These are phyloP conservation scores for Gorgonomyces haynaldii DNA, from an alignment of 192 early-diverging fungal species.

Conservation along the genomic window DNA sequence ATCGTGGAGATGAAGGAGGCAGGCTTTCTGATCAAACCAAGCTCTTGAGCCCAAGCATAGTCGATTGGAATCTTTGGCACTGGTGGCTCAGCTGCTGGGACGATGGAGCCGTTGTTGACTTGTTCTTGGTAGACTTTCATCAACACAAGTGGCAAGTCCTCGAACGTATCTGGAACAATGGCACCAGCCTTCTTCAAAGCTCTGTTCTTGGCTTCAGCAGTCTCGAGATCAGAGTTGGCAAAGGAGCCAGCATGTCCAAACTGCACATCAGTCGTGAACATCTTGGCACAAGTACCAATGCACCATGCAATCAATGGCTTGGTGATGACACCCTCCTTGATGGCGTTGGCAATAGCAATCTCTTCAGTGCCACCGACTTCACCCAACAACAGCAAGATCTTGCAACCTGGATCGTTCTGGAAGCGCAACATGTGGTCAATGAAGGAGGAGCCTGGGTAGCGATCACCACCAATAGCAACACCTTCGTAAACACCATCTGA, in stretches of 20 bases:
- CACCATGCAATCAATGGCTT: constrained; percentile 99
- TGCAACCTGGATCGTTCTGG: constrained; percentile 82
- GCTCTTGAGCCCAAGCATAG: constrained; percentile 98
- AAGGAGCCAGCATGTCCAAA: constrained; percentile 97
- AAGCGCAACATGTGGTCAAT: constrained; percentile 95
- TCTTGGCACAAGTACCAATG: constrained; percentile 97
- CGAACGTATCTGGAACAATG: constrained; percentile 91
- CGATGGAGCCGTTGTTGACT: constrained; percentile 58
- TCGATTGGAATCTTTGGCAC: constrained; percentile 97
- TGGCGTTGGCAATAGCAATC: constrained; percentile 85
- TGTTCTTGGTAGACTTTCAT: constrained; percentile 66
- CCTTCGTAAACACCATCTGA: constrained; percentile 98
- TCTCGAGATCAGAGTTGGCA: constrained; percentile 92
- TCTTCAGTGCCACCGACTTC: constrained; percentile 98
- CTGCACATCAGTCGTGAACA: constrained; percentile 97
- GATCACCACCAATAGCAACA: constrained; percentile 96
- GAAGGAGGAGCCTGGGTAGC: constrained; percentile 96
- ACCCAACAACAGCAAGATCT: constrained; percentile 90
- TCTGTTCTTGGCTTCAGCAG: constrained; percentile 91
- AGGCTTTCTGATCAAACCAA: constrained; percentile 95
- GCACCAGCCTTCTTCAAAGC: constrained; percentile 75
- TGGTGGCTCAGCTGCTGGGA: constrained; percentile 73
- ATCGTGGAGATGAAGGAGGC: constrained; percentile 98
- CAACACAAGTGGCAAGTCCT: constrained; percentile 77
- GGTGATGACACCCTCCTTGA: constrained; percentile 76